A percentile compares a stretch with the other conserved stretches of the same genome.
These are phyloP conservation scores for Dendrothele bispora DNA, from an alignment of 768 basidiomycete species.

Conservation along the genomic window DNA sequence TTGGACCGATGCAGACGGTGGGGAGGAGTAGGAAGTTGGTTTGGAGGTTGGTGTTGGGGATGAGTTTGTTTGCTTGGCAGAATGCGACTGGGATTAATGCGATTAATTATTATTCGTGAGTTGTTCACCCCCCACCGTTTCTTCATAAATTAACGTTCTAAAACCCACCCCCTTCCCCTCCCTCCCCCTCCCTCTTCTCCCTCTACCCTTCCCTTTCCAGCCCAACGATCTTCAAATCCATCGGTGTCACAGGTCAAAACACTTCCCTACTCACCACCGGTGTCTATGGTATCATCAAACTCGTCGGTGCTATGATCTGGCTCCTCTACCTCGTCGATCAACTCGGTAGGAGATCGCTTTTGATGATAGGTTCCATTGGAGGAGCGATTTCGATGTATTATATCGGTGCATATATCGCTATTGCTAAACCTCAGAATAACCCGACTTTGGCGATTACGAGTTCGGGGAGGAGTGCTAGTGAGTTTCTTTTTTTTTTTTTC, in stretches of 20 bases:
- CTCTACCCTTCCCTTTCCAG: constrained; percentile 18
- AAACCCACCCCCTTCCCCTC: too few relatives aligned
- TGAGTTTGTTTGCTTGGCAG: constrained; percentile 42
- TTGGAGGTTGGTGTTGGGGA: constrained; percentile 35
- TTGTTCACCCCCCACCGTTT: neutral
- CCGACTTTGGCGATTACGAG: constrained; percentile 15
- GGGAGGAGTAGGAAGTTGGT: constrained; percentile 24
- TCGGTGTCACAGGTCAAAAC: constrained; percentile 40
- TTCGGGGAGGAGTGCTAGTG: constrained; percentile 32
- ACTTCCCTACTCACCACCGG: constrained; percentile 43
- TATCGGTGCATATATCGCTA: constrained; percentile 43
- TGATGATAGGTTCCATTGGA: constrained; percentile 40
- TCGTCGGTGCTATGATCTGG: constrained; percentile 39
- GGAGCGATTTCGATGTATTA: constrained; percentile 43
- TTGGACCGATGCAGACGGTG: constrained; percentile 30
- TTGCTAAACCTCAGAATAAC: constrained; percentile 29
- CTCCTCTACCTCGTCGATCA: constrained; percentile 40
- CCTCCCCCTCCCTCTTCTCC: too few relatives aligned
- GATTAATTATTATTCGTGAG: constrained; percentile 44
- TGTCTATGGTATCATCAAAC: constrained; percentile 45
- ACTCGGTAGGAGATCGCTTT: constrained; percentile 39
- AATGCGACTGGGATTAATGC: constrained; percentile 48
- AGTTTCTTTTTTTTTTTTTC: too few relatives aligned
- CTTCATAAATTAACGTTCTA: too few relatives aligned
- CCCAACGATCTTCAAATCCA: constrained; percentile 46